phyloP scores from a whole-genome alignment of 179 eudicot species.

The Silene noctiflora region DNA sequence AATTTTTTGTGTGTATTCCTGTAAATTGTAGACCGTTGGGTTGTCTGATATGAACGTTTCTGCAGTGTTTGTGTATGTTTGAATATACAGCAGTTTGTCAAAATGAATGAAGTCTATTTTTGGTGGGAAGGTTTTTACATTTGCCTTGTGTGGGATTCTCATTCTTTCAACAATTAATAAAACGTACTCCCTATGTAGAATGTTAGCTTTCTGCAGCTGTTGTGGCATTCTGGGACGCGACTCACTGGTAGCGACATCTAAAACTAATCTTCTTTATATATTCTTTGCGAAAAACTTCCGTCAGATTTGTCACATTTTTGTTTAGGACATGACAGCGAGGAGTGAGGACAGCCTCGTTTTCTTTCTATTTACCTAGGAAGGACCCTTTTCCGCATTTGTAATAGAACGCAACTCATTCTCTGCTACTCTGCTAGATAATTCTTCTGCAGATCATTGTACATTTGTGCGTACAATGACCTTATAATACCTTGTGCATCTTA shows the following conservation, averaged over 20 bases:
- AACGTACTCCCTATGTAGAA: not conserved
- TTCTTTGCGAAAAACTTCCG: not conserved
- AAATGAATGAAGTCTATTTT: not conserved
- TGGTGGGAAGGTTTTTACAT: not conserved
- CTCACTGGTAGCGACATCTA: not conserved
- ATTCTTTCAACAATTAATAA: not conserved
- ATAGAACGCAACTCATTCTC: too few species aligned
- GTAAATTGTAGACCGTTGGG: conserved; percentile 24
- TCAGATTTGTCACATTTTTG: not conserved
- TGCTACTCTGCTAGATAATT: too few species aligned
- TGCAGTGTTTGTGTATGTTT: conserved; percentile 15
- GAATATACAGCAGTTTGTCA: conserved; percentile 14
- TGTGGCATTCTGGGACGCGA: not conserved
- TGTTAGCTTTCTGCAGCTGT: not conserved
- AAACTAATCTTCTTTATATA: too few species aligned
- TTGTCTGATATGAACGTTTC: conserved; percentile 22
- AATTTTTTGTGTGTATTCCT: conserved; percentile 23
- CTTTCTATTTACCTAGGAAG: not conserved
- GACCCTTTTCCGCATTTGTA: too few species aligned
- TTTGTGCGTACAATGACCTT: too few species aligned
- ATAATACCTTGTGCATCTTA: too few species aligned
- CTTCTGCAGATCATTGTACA: too few species aligned
- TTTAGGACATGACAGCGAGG: not conserved
- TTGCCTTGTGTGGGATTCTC: not conserved
- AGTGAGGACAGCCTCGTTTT: too few species aligned